Conservation (phyloP, 257 asterid genomes). For the Rauvolfia tetraphylla region DNA sequence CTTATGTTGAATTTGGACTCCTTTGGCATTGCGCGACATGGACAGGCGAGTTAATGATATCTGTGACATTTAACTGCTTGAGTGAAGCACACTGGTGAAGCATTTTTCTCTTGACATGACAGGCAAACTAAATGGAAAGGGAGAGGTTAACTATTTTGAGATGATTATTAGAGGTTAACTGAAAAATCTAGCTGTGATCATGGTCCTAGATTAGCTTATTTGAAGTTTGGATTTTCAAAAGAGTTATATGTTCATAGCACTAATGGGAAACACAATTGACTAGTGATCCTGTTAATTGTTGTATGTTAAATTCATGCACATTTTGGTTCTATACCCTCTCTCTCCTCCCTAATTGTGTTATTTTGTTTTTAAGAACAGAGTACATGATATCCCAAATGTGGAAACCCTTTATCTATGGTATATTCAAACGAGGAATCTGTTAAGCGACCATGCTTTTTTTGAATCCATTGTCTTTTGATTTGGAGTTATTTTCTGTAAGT, state of each 20-base stretch:
- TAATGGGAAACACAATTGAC: neutral
- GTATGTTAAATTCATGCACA: neutral
- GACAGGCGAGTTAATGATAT: neutral
- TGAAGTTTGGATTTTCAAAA: neutral
- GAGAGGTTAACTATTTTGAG: neutral
- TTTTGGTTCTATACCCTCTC: neutral
- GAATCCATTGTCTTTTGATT: neutral
- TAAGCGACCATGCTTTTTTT: neutral
- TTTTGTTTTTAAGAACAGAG: neutral
- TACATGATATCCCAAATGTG: neutral
- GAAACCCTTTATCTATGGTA: neutral
- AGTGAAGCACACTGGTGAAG: neutral
- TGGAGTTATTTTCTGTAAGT: neutral
- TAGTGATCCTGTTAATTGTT: neutral
- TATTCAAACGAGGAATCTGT: neutral
- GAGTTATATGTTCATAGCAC: neutral
- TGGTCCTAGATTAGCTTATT: constrained; percentile 1
- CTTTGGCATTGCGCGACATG: neutral
- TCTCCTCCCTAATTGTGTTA: neutral
- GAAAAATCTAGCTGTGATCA: neutral
- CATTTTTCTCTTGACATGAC: neutral
- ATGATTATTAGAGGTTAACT: neutral
- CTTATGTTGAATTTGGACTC: neutral
- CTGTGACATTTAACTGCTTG: neutral
- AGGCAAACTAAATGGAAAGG: neutral